Evolutionary conservation across 108 stramenopile genomes (phyloP), one percentile per base, ranked within the genome.

Genomic region (Conticribra guillardii): DNA sequence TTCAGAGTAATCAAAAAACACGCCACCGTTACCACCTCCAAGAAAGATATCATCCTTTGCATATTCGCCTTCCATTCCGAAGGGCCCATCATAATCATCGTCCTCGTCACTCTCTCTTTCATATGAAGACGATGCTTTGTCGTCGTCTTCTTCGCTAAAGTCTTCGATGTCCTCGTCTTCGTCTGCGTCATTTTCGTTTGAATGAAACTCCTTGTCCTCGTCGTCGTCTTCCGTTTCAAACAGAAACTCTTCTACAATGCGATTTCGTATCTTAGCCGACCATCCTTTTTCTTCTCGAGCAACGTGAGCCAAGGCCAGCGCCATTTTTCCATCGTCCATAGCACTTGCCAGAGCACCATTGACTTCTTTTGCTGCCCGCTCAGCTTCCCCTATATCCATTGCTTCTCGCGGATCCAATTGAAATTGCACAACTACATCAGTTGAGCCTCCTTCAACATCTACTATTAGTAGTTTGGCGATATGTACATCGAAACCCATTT

Each of bases 191-290:
- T 60, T 53, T 14, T 76, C 82, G 18, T 51, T 60, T 30, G 51
- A 55, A 26, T 26, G 23, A 28, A 67, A 65, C 19, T 32, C 59
- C 31, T 68, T 71, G 29, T 78, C 76, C 30, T 85, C 79, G 1
- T 82, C 75, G 16, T 69, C 82, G 37, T 90, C 89, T 62, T 92
- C 89, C 41, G 84, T 85, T 26, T 90, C 86, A 55, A 90, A 85
- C 2, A 93, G 67, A 81, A 88, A 93, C 62, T 93, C 92, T 54
- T 93, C 89, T 2, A 87, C 86, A 26, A 90, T 75, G 4, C 87
- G 82, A 59, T 86, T 74, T 16, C 92, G 75, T 29, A 87, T 49
- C 9, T 84, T 84, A 15, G 79, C 60, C 5, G 87, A 55, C 92
- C 92, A 93, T 21, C 77, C 76, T 19, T 52, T 76, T 62, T 93